Conservation (phyloP, 805 yeast species). For the Myxozyma mucilagina region DNA sequence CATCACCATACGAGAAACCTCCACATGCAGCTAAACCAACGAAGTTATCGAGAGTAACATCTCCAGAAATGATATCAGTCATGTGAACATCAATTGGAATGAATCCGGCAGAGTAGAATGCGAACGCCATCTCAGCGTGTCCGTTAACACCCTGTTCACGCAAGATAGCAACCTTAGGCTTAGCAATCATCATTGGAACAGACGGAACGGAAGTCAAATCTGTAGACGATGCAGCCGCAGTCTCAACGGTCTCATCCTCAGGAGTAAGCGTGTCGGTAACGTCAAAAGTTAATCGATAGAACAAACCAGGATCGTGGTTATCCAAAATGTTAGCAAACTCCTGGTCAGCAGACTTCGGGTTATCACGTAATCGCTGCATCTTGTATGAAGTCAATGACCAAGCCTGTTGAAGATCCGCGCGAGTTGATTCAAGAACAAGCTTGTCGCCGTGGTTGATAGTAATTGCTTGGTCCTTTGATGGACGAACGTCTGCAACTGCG, state of each 20-base stretch:
- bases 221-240: not conserved
- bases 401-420: conserved; percentile 54
- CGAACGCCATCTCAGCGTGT: conserved; percentile 98
- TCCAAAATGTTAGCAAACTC: conserved; percentile 76
- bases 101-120: conserved; percentile 93
- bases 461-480: conserved; percentile 48
- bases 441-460: conserved; percentile 20
- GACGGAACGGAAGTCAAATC: not conserved
- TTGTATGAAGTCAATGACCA: conserved; percentile 90
- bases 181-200: conserved; percentile 32
- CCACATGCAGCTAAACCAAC: conserved; percentile 98
- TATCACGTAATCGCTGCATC: conserved; percentile 89
- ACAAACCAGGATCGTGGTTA: conserved; percentile 85
- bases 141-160: conserved; percentile 99
- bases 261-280: conserved; percentile 23
- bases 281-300: conserved; percentile 72
- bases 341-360: conserved; percentile 86
- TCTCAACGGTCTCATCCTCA: not conserved
- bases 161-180: conserved; percentile 90
- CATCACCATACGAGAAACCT: conserved; percentile 98
- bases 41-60: conserved; percentile 70
- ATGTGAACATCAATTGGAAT: conserved; percentile 93
- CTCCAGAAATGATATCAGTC: conserved; percentile 83
- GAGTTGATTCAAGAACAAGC: conserved; percentile 22
- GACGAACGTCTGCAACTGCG: conserved; percentile 63